These are phyloP conservation scores for Colletotrichum neosansevieriae DNA, from an alignment of 2,329 filamentous ascomycete species.

Conservation along the genomic window DNA sequence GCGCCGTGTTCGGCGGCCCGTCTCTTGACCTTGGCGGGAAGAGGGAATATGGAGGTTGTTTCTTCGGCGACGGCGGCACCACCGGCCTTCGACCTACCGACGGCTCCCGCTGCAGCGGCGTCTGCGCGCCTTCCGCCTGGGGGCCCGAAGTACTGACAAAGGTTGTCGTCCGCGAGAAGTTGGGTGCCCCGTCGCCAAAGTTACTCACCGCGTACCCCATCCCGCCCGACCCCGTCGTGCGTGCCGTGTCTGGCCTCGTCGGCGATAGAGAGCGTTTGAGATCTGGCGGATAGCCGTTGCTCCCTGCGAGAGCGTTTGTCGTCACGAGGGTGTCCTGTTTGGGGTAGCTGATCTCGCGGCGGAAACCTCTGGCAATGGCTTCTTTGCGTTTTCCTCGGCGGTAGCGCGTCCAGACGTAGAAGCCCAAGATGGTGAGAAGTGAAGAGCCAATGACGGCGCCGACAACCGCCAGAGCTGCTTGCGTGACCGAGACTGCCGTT, in stretches of 20 bases:
- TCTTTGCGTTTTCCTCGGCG: conserved; percentile 43
- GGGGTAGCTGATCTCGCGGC: conserved; percentile 43
- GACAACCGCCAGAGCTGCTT: conserved; percentile 56
- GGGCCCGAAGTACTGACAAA: conserved; percentile 21
- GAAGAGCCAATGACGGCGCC: conserved; percentile 57
- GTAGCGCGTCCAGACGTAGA: conserved; percentile 51
- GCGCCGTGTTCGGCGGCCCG: neutral
- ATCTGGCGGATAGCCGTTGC: conserved; percentile 43
- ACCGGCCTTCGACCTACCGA: conserved; percentile 21
- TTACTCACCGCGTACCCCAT: conserved; percentile 29
- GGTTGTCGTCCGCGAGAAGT: conserved; percentile 31
- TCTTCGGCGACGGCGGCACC: conserved; percentile 30
- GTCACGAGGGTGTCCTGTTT: conserved; percentile 41
- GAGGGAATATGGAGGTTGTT: conserved; percentile 21
- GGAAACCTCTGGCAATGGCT: conserved; percentile 5
- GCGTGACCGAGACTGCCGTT: conserved; percentile 55
- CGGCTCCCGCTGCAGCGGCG: conserved; percentile 6
- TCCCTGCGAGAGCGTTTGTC: conserved; percentile 28
- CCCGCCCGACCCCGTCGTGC: conserved; percentile 15
- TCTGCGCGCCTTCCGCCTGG: conserved; percentile 5
- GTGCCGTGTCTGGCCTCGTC: conserved; percentile 39
- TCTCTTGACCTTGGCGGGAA: conserved; percentile 31
- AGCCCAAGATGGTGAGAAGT: conserved; percentile 53
- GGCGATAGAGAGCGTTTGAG: conserved; percentile 41
- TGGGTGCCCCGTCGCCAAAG: conserved; percentile 29